These are phyloP conservation scores for Beauveria australis DNA, from an alignment of 2,329 filamentous ascomycete species.

Conservation along the genomic window DNA sequence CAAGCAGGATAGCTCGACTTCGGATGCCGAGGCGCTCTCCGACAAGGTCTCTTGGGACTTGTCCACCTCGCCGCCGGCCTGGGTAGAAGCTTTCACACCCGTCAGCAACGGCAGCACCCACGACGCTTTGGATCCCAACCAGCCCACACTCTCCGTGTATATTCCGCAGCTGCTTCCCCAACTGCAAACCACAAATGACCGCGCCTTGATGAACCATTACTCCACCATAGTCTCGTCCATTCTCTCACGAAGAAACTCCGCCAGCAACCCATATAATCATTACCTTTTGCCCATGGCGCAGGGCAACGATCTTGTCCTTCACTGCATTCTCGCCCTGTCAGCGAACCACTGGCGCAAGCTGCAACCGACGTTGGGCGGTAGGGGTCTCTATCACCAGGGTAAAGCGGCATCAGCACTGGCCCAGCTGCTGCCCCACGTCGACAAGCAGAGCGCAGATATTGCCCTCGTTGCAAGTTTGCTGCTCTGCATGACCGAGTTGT, in stretches of 20 bases:
- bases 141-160: constrained; percentile 20
- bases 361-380: constrained; percentile 22
- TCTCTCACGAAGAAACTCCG: constrained; percentile 22
- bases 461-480: constrained; percentile 32
- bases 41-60: constrained; percentile 19
- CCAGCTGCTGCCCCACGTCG: constrained; percentile 26
- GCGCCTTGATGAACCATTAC: constrained; percentile 27
- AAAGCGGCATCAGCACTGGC: constrained; percentile 25
- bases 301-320: constrained; percentile 24
- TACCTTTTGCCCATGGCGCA: constrained; percentile 26
- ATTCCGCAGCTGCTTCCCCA: constrained; percentile 23
- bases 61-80: constrained; percentile 15
- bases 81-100: constrained; percentile 19
- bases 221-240: constrained; percentile 25
- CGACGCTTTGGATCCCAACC: constrained; percentile 15
- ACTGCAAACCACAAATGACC: constrained; percentile 21
- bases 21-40: constrained; percentile 13
- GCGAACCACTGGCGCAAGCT: constrained; percentile 28
- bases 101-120: constrained; percentile 18
- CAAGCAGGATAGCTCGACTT: constrained; percentile 2
- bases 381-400: constrained; percentile 24
- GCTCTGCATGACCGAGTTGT: constrained; percentile 34
- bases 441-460: constrained; percentile 23
- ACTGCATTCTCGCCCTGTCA: constrained; percentile 25
- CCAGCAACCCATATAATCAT: constrained; percentile 23